Evolutionary conservation across 2,329 filamentous ascomycete species (phyloP), one percentile per base, ranked within the genome.

Genomic region (Ophiostoma tasmaniense): DNA sequence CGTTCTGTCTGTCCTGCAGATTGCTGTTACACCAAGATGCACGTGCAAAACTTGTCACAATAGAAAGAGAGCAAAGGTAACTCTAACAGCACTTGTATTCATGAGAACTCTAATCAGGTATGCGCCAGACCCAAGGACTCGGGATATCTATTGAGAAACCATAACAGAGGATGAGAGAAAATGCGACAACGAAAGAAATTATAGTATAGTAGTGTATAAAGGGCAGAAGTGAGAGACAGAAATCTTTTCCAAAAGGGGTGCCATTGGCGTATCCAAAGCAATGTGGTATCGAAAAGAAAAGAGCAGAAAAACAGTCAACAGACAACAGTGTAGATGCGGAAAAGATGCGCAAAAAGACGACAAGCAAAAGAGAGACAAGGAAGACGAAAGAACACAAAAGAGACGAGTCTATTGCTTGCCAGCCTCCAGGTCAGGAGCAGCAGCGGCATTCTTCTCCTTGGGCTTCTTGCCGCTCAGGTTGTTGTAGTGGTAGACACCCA

Each of bases 401-500:
- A n/a, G 50, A 10, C n/a, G 50, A 13, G n/a, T 55, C 50, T 55
- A 55, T 30, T 52, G 39, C 52, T 45, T 45, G 64, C 66, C 67
- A 13, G 76, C 75, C 39, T 75, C 74, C 35, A 69, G 71, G 37
- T 74, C 73, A 68, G 75, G 75, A 13, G 78, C 76, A 68, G 75
- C 75, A 11, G 78, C 76, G 33, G 62, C 35, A 37, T 37, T 6
- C 71, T 80, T 77, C 67, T 79, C 76, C 73, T 83, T 81, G 1
- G 82, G 82, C 69, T 79, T 79, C 76, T 83, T 84, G 73, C 81
- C 84, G 69, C 81, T 81, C 71, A 85, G 78, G 68, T 85, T 86
- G 73, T 86, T 86, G 75, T 83, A 87, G 74, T 89, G 87, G 64
- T 79, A 80, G 25, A 89, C 81, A 1, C 86, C 86, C 69, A 80